These are phyloP conservation scores for Hygrophoropsis aurantiaca DNA, from an alignment of 768 basidiomycete species.

Conservation along the genomic window DNA sequence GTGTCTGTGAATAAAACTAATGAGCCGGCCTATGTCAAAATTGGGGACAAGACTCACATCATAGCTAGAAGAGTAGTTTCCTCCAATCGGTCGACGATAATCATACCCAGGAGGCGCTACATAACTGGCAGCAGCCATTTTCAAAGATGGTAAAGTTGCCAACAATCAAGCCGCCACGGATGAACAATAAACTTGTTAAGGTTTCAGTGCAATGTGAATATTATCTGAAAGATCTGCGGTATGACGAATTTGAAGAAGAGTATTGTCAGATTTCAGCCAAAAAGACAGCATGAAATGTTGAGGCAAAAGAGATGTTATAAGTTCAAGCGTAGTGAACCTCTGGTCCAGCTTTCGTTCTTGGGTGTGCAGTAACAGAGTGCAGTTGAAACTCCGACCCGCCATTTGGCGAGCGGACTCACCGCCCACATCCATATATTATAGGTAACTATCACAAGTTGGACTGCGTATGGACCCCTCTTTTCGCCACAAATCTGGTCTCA, in stretches of 20 bases:
- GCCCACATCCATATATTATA: not conserved
- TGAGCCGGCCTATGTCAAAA: too few species aligned
- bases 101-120: constrained; percentile 25
- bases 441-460: not conserved
- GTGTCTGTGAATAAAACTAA: constrained; percentile 3
- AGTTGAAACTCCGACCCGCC: constrained; percentile 32
- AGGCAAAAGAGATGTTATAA: not conserved
- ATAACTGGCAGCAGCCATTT: constrained; percentile 21
- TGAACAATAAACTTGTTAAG: not conserved
- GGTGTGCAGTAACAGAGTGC: constrained; percentile 5
- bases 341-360: not conserved
- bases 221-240: not conserved
- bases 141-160: not conserved
- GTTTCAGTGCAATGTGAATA: too few species aligned
- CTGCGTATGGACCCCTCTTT: constrained; percentile 17
- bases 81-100: constrained; percentile 24
- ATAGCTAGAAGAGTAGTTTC: constrained; percentile 18
- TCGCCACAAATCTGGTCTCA: constrained; percentile 19
- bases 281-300: not conserved
- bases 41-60: constrained; percentile 29
- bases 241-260: not conserved
- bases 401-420: constrained; percentile 2
- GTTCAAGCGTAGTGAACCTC: too few species aligned
- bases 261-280: not conserved
- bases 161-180: not conserved